Evolutionary conservation across 176 grass and related monocot species (phyloP).

Genomic region (Carex pumila): DNA sequence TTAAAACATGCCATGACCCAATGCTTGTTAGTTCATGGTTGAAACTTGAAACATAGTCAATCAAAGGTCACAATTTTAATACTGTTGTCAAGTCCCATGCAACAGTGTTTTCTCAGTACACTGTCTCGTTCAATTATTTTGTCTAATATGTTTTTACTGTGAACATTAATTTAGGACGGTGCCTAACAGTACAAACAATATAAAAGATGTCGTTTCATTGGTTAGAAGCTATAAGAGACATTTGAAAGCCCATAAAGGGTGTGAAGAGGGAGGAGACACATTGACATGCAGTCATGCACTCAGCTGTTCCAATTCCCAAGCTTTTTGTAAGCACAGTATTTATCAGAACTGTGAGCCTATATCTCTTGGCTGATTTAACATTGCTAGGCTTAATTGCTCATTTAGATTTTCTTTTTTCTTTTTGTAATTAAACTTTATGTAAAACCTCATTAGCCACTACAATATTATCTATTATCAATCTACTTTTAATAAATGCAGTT

Average conservation of each 20-base stretch:
- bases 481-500: no score
- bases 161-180: not conserved
- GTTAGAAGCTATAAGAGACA: not conserved
- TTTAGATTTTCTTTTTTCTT: no score
- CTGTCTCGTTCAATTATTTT: conserved; percentile 3
- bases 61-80: not conserved
- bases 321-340: not conserved
- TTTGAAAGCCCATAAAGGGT: conserved; percentile 7
- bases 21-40: not conserved
- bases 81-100: not conserved
- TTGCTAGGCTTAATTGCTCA: not conserved
- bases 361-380: not conserved
- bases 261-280: not conserved
- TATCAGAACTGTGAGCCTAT: not conserved
- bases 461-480: no score
- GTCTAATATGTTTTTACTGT: not conserved
- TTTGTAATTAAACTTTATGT: no score
- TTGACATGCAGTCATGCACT: conserved; percentile 15
- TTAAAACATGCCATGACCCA: not conserved
- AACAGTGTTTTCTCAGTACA: not conserved
- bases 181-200: not conserved
- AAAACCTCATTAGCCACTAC: no score
- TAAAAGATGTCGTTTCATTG: not conserved
- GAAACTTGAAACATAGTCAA: not conserved
- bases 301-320: conserved; percentile 2